A percentile compares a stretch with the other conserved stretches of the same genome.
Evolutionary conservation across 73 alveolate species (phyloP).

Genomic region (Paramecium primaurelia): DNA sequence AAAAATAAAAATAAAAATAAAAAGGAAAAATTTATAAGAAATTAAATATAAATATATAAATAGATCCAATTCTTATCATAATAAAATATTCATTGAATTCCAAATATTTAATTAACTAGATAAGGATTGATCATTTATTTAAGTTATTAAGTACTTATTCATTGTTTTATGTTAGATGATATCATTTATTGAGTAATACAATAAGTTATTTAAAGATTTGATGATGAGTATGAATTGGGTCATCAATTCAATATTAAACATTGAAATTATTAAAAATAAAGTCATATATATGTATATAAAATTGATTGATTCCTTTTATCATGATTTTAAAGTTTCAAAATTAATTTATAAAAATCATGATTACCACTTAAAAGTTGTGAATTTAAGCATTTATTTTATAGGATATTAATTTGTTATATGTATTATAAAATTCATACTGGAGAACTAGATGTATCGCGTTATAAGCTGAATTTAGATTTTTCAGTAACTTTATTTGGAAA

Average conservation of each 20-base stretch:
- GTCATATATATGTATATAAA: background rate
- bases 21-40: too few species aligned
- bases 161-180: too few species aligned
- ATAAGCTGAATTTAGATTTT: conserved; percentile 14
- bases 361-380: background rate
- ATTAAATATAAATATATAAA: too few species aligned
- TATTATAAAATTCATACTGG: background rate
- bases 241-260: conserved; percentile 3
- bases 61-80: too few species aligned
- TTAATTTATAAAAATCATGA: background rate
- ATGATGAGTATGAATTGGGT: background rate
- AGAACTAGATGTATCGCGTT: background rate
- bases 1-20: too few species aligned
- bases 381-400: background rate
- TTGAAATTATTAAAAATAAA: background rate
- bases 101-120: too few species aligned
- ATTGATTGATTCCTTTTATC: background rate
- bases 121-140: too few species aligned
- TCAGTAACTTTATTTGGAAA: background rate
- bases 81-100: too few species aligned
- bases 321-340: background rate
- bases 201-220: background rate
- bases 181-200: background rate
- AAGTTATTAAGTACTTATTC: too few species aligned
- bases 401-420: background rate